Evolutionary conservation across 176 grass and related monocot species (phyloP).

Genomic region (Eragrostis nindensis): DNA sequence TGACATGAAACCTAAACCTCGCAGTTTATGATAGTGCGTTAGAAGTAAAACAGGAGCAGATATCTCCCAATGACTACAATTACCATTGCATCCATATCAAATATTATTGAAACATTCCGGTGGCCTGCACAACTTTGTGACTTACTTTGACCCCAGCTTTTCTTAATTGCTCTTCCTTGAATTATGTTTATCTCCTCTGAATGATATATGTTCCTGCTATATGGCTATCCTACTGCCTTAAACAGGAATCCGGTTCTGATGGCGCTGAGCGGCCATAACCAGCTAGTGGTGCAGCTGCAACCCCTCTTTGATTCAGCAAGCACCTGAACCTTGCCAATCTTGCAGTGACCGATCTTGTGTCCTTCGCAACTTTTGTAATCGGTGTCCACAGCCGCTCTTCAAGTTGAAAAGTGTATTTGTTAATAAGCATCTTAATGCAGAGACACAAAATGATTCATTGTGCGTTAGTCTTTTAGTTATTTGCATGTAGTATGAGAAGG

Average conservation of each 20-base stretch:
- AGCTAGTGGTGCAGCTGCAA: constrained; percentile 70
- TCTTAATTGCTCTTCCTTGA: constrained; percentile 20
- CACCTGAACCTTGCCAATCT: constrained; percentile 86
- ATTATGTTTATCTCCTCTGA: constrained; percentile 40
- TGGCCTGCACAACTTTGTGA: neutral
- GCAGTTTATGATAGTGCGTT: neutral
- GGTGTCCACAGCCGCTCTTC: constrained; percentile 83
- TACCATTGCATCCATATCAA: neutral
- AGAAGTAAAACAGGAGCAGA: neutral
- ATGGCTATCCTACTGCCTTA: constrained; percentile 62
- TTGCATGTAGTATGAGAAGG: neutral
- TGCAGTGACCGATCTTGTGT: constrained; percentile 44
- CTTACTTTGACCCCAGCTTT: constrained; percentile 21
- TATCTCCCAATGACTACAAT: neutral
- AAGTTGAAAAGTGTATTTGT: constrained; percentile 18
- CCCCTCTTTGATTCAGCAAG: constrained; percentile 78
- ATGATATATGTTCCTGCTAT: constrained; percentile 9
- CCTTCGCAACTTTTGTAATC: constrained; percentile 58
- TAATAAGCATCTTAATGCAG: constrained; percentile 3
- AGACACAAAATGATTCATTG: neutral
- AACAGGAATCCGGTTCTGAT: constrained; percentile 67
- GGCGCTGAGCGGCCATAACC: constrained; percentile 60
- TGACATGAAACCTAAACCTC: neutral
- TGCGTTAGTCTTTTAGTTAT: neutral
- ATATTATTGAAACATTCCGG: constrained; percentile 22